These are phyloP conservation scores for Monascus purpureus DNA, from an alignment of 495 filamentous ascomycete genomes.

Conservation along the genomic window DNA sequence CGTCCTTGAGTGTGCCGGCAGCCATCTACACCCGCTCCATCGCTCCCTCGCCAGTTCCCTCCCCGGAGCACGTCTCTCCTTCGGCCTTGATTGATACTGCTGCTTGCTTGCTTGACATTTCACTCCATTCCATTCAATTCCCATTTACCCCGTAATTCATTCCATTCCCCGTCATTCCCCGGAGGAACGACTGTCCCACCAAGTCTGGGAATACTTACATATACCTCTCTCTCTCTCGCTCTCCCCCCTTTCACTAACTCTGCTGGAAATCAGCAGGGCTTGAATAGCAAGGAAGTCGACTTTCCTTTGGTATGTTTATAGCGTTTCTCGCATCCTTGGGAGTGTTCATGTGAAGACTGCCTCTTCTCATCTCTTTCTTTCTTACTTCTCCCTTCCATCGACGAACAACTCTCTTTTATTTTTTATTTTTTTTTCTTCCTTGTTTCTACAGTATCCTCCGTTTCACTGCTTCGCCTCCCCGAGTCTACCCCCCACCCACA, in stretches of 20 bases:
- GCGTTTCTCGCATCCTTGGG: not conserved
- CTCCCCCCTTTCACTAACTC: not conserved
- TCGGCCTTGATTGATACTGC: not conserved
- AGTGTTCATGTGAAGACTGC: not conserved
- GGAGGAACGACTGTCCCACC: slow-evolving; percentile 25
- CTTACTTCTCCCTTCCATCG: slow-evolving; percentile 1
- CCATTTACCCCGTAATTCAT: slow-evolving; percentile 9
- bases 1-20: too few relatives aligned
- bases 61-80: too few relatives aligned
- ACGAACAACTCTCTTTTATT: slow-evolving; percentile 1
- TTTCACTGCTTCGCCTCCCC: slow-evolving; percentile 16
- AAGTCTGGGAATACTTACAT: too few relatives aligned
- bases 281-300: too few relatives aligned
- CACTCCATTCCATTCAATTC: slow-evolving; percentile 7
- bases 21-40: too few relatives aligned
- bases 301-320: not conserved
- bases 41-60: too few relatives aligned
- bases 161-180: slow-evolving; percentile 20
- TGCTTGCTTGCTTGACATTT: slow-evolving; percentile 9
- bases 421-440: too few relatives aligned
- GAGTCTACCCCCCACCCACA: slow-evolving; percentile 5
- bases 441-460: too few relatives aligned
- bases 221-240: not conserved
- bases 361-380: slow-evolving; percentile 1
- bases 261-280: too few relatives aligned